These are phyloP conservation scores for Cucurbita ficifolia DNA, from an alignment of 306 rosid genomes.

Conservation along the genomic window DNA sequence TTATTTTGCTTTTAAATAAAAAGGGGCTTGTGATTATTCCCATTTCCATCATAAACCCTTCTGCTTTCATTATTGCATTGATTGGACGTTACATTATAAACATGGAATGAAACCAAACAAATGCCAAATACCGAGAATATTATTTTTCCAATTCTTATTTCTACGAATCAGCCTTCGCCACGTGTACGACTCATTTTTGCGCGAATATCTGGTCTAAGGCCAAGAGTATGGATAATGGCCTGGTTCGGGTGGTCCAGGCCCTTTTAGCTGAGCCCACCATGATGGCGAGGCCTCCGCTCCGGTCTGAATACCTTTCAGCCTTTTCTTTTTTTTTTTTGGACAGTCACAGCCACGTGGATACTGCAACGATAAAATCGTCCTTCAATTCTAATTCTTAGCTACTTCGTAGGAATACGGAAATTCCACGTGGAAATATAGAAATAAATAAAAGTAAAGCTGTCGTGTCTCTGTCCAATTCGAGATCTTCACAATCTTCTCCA, in stretches of 20 bases:
- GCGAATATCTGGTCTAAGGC: slow-evolving; percentile 1
- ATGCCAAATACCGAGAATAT: background rate
- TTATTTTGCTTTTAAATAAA: background rate
- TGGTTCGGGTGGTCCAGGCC: slow-evolving; percentile 38
- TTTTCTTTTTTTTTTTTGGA: background rate
- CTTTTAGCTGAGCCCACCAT: slow-evolving; percentile 12
- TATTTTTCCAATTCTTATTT: background rate
- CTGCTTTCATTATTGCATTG: slow-evolving; percentile 31
- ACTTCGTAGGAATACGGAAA: background rate
- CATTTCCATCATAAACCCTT: slow-evolving; percentile 21
- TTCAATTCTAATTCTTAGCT: background rate
- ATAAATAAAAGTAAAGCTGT: background rate
- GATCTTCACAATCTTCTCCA: slow-evolving; percentile 1
- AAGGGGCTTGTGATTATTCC: slow-evolving; percentile 40
- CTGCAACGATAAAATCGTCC: background rate
- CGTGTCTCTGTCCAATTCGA: background rate
- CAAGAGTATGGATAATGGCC: background rate
- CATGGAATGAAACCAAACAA: slow-evolving; percentile 2
- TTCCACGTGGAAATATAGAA: background rate
- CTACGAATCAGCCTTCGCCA: slow-evolving; percentile 12
- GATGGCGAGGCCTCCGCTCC: slow-evolving; percentile 31
- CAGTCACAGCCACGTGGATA: background rate
- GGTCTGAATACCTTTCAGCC: background rate
- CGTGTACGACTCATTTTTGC: background rate
- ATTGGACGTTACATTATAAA: slow-evolving; percentile 41